Evolutionary conservation across 495 filamentous ascomycete species (phyloP).

Genomic region (Penicillium argentinense): DNA sequence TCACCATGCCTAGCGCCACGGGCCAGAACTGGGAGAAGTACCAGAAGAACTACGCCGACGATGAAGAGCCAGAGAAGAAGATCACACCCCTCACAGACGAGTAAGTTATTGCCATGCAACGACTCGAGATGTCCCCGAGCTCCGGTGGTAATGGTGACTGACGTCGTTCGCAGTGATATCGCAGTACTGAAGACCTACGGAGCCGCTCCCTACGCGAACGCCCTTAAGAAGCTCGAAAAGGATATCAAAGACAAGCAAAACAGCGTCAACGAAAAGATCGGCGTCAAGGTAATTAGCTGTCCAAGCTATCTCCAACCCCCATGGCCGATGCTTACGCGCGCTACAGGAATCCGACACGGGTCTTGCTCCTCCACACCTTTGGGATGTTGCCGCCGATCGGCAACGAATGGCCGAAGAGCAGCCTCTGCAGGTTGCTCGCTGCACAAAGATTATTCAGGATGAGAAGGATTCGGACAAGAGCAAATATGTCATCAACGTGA

Average conservation of each 20-base stretch:
- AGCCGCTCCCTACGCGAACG: constrained; percentile 89
- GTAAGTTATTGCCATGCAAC: constrained; percentile 52
- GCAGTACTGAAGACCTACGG: constrained; percentile 99
- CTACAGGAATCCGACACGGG: constrained; percentile 94
- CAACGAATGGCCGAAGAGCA: constrained; percentile 99
- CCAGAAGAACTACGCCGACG: constrained; percentile 91
- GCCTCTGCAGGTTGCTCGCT: constrained; percentile 93
- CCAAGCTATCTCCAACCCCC: constrained; percentile 12
- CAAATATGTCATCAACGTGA: constrained; percentile 99
- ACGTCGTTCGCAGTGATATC: constrained; percentile 71
- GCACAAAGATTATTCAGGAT: constrained; percentile 98
- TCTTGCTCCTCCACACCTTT: constrained; percentile 95
- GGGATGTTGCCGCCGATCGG: constrained; percentile 96
- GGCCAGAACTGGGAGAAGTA: constrained; percentile 98
- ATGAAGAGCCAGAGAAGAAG: constrained; percentile 98
- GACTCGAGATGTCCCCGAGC: constrained; percentile 2
- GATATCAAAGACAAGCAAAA: constrained; percentile 97
- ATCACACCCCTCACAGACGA: constrained; percentile 94
- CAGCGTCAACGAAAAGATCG: constrained; percentile 98
- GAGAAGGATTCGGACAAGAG: constrained; percentile 96
- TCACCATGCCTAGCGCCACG: constrained; percentile 83
- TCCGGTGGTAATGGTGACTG: constrained; percentile 22
- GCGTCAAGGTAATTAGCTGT: constrained; percentile 55
- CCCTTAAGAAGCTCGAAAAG: constrained; percentile 93
- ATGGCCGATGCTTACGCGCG: constrained; percentile 24